A percentile compares a stretch with the other conserved stretches of the same genome.
These are phyloP conservation scores for Talaromyces piceae DNA, from an alignment of 2,329 filamentous ascomycete species.

Conservation along the genomic window DNA sequence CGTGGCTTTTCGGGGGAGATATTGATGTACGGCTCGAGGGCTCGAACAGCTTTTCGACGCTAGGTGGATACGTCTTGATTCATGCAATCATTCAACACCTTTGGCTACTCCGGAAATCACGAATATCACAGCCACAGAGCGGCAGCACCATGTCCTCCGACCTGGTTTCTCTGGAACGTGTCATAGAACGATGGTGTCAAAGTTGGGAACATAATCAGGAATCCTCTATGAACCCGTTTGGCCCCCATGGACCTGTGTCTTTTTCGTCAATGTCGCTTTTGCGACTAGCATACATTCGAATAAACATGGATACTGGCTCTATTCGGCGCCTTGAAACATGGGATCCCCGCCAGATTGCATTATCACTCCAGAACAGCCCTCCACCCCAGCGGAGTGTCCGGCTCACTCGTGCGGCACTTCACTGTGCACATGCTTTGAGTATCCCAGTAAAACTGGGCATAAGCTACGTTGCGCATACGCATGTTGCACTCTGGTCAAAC, in stretches of 20 bases:
- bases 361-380: slow-evolving; percentile 23
- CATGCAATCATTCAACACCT: neutral
- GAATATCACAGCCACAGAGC: neutral
- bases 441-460: slow-evolving; percentile 51
- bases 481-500: slow-evolving; percentile 52
- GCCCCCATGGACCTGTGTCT: neutral
- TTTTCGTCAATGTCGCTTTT: neutral
- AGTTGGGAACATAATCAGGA: neutral
- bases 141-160: neutral
- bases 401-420: slow-evolving; percentile 42
- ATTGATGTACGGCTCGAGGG: neutral
- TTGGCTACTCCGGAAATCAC: neutral
- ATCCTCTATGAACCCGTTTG: neutral
- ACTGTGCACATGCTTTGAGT: slow-evolving; percentile 49
- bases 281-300: neutral
- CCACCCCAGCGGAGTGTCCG: slow-evolving; percentile 41
- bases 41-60: neutral
- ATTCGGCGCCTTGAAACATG: neutral
- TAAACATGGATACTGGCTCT: neutral
- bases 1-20: neutral
- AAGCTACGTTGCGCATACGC: slow-evolving; percentile 47
- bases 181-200: neutral
- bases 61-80: neutral
- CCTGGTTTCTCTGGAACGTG: neutral
- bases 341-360: slow-evolving; percentile 18